Base-by-base conservation (phyloP, 768 basidiomycete species). In the Tylopilus felleus region DNA sequence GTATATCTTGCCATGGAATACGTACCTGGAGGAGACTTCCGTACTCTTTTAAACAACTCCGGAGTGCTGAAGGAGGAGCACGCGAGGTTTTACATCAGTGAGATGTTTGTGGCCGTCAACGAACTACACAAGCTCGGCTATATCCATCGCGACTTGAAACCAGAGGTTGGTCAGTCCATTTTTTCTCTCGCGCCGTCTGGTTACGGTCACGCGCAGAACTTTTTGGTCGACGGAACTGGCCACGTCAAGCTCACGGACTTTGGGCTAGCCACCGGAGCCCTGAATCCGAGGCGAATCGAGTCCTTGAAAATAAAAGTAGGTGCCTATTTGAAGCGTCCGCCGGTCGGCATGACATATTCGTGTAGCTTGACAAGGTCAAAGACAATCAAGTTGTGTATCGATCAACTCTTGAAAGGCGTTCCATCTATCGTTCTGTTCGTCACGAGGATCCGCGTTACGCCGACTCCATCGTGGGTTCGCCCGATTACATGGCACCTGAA, bases 1-100 rank as follows among this genome's bases (percentile, higher is more conserved):
- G 93, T 98, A 17, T 98, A 95, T 67, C 87, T 98, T 43, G 96
- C 96, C 2, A 98, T 98, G 96, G 95, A 98, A 77, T 98, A 97
- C 68, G 95, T 98, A 17, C 94, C 95, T 1, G 97, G 97, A 21
- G 97, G 97, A 46, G 97, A 99, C 68, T 99, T 99, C 76, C 83
- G 97, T 17, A 99, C 97, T 0, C 81, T 99, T 36, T 80, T 99
- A 36, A 99, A 98, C 74, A 99, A 98, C 69, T 94, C 95, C 0
- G 97, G 97, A 28, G 93, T 98, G 2, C 79, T 99, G 54, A 96
- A 98, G 69, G 95, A 98, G 68, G 93, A 98, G 64, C 93, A 98
- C 63, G 96, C 97, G 1, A 80, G 88, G 51, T 98, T 95, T 69
- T 99, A 99, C 71, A 96, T 98, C 64, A 84, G 88, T 56, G 96